These are phyloP conservation scores for Teratosphaeria destructans DNA, from an alignment of 2,329 filamentous ascomycete species.

Conservation along the genomic window DNA sequence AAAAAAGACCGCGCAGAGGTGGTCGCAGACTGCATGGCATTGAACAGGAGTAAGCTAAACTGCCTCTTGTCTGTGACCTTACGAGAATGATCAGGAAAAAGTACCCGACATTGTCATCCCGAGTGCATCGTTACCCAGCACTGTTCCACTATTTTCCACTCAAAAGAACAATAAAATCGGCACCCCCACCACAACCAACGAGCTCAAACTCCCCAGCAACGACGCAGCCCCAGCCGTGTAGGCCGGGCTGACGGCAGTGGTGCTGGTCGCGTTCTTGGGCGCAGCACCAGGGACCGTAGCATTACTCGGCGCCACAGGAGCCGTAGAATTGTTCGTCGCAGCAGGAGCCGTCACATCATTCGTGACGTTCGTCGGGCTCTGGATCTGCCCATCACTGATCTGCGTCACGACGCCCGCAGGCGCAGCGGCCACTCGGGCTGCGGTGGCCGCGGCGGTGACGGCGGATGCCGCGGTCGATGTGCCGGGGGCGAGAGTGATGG, in stretches of 20 bases:
- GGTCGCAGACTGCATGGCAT: neutral
- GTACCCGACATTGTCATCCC: neutral
- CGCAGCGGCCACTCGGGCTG: conserved; percentile 5
- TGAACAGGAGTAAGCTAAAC: neutral
- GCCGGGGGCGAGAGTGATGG: neutral
- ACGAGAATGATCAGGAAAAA: neutral
- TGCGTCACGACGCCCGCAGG: conserved; percentile 9
- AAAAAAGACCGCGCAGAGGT: too few relatives aligned
- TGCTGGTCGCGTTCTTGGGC: neutral
- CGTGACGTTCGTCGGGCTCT: conserved; percentile 1
- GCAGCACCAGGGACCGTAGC: neutral
- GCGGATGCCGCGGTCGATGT: conserved; percentile 6
- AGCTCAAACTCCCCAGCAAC: neutral
- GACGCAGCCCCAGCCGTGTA: neutral
- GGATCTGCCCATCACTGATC: conserved; percentile 17
- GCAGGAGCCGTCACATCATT: neutral
- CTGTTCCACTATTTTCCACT: neutral
- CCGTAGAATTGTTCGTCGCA: neutral
- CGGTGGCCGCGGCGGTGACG: conserved; percentile 3
- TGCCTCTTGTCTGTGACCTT: neutral
- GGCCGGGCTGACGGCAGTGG: neutral
- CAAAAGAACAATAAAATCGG: neutral
- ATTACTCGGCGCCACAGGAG: neutral
- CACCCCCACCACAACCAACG: neutral
- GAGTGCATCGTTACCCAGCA: neutral